phyloP scores from a whole-genome alignment of 2,329 filamentous ascomycete species.

The Macrophomina pseudophaseolina region DNA sequence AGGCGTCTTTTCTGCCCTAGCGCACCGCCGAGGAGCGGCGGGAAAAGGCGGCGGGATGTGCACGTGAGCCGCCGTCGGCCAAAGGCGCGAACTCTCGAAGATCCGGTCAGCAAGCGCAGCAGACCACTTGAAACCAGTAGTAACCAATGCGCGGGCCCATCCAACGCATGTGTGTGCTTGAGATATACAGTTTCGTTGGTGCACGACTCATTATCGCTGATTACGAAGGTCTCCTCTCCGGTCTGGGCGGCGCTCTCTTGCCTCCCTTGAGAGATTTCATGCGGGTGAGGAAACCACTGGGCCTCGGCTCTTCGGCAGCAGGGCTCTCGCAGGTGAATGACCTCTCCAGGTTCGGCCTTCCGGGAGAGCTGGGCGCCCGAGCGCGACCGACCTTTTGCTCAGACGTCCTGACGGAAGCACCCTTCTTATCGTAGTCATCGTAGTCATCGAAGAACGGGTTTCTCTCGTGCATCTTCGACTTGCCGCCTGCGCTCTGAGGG shows the following conservation, averaged over 20 bases:
- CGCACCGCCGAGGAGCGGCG: neutral
- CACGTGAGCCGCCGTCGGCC: neutral
- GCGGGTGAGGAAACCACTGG: conserved; percentile 14
- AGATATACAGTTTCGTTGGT: conserved; percentile 4
- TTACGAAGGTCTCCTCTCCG: conserved; percentile 35
- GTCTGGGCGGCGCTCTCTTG: conserved; percentile 35
- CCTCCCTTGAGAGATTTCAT: conserved; percentile 46
- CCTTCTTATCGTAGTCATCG: conserved; percentile 69
- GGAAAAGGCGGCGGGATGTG: conserved; percentile 6
- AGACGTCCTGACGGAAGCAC: conserved; percentile 60
- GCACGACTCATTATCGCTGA: neutral
- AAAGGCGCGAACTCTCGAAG: neutral
- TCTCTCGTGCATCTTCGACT: conserved; percentile 50
- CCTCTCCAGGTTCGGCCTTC: conserved; percentile 17
- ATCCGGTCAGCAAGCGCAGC: neutral
- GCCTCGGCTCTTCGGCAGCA: conserved; percentile 1
- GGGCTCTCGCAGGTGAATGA: neutral
- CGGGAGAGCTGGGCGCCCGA: conserved; percentile 36
- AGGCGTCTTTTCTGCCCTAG: neutral
- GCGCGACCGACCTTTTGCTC: conserved; percentile 40
- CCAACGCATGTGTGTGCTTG: conserved; percentile 22
- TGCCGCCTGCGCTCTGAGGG: conserved; percentile 49
- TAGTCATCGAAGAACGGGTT: conserved; percentile 90
- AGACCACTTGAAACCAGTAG: conserved; percentile 5
- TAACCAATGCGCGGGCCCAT: conserved; percentile 21